phyloP scores from a whole-genome alignment of 495 filamentous ascomycete genomes.

The Cenococcum geophilum region DNA sequence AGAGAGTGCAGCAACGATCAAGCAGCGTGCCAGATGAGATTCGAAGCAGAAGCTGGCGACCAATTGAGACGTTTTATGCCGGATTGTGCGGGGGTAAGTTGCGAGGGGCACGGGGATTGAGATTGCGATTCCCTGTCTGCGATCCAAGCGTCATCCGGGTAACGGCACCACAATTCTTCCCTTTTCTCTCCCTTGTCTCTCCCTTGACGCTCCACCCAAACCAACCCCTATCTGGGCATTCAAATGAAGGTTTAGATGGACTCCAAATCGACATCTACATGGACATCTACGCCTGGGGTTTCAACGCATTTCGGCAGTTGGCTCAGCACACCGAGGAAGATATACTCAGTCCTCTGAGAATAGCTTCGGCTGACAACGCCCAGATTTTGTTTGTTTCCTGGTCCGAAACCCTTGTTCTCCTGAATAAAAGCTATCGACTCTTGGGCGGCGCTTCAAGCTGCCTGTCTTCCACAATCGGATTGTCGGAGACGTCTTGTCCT shows the following conservation, averaged over 20 bases:
- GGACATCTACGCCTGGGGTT: slow-evolving; percentile 2
- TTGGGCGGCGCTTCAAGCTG: not conserved
- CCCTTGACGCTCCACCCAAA: too few relatives aligned
- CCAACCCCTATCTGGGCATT: too few relatives aligned
- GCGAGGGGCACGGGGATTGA: too few relatives aligned
- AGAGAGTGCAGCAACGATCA: too few relatives aligned
- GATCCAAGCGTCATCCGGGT: too few relatives aligned
- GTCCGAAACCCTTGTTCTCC: not conserved
- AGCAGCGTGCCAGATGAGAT: too few relatives aligned
- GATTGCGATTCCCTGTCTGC: too few relatives aligned
- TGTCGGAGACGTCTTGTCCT: not conserved
- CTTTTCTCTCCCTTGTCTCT: too few relatives aligned
- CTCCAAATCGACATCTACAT: not conserved
- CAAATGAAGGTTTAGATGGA: not conserved
- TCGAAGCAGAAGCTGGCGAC: too few relatives aligned
- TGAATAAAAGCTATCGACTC: not conserved
- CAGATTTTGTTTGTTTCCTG: not conserved
- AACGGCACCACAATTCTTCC: too few relatives aligned
- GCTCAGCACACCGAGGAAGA: not conserved
- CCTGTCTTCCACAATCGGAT: not conserved
- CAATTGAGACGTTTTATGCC: too few relatives aligned
- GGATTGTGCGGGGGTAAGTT: too few relatives aligned
- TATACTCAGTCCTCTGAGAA: not conserved
- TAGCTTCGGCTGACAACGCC: not conserved
- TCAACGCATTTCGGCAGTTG: not conserved